Conservation (phyloP, 2,329 filamentous ascomycete species). For the Penicillium sclerotiorum region DNA sequence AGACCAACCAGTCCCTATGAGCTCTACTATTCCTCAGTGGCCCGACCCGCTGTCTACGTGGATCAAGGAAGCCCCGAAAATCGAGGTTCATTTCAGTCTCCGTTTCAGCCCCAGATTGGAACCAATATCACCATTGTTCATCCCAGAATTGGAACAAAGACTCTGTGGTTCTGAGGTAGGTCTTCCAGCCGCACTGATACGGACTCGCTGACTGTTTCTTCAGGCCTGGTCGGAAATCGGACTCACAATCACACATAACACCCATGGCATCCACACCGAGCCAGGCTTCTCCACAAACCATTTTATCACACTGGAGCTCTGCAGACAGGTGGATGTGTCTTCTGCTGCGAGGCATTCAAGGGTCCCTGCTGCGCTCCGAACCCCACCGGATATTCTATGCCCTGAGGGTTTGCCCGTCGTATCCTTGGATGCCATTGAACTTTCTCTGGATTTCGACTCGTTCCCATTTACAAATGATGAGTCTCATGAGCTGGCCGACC, state of each 20-base stretch:
- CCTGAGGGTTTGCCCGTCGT: constrained; percentile 19
- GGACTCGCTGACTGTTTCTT: background rate
- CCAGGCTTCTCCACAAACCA: constrained; percentile 7
- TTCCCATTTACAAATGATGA: background rate
- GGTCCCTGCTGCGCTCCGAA: constrained; percentile 22
- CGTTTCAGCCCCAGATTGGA: constrained; percentile 6
- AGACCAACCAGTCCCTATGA: background rate
- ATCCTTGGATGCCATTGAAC: constrained; percentile 24
- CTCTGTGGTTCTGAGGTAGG: constrained; percentile 31
- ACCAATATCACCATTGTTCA: constrained; percentile 8
- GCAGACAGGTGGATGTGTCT: constrained; percentile 3
- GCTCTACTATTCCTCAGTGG: background rate
- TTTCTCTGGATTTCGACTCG: constrained; percentile 22
- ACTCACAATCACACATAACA: constrained; percentile 27
- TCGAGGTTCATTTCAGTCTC: constrained; percentile 32
- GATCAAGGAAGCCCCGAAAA: constrained; percentile 31
- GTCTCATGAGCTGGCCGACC: too few relatives aligned
- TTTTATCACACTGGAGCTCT: constrained; percentile 26
- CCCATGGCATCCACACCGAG: constrained; percentile 7
- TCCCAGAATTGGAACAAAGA: constrained; percentile 22
- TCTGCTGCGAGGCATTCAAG: constrained; percentile 1
- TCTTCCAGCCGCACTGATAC: background rate
- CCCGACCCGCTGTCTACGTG: constrained; percentile 24
- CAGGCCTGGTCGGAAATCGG: constrained; percentile 39
- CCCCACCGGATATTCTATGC: constrained; percentile 15